phyloP scores from a whole-genome alignment of 1,284 basidiomycete species.

The Neonothopanus nambi region DNA sequence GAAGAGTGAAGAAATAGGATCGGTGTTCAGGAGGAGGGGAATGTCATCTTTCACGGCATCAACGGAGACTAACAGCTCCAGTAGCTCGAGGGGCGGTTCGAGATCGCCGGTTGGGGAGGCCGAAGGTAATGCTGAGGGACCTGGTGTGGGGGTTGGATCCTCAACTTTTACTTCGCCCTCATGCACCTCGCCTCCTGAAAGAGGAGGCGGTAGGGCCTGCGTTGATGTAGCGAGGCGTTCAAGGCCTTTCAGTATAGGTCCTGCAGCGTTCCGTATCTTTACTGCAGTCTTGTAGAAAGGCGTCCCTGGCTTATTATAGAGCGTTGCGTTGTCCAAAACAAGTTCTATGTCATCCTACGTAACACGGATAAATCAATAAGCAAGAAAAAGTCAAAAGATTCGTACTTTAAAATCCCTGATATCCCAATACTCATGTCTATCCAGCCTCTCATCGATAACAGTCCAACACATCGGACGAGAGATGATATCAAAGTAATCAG shows the following conservation, averaged over 20 bases:
- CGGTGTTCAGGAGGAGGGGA: conserved; percentile 52
- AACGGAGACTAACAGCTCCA: conserved; percentile 55
- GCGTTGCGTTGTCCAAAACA: conserved; percentile 83
- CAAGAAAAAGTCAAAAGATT: conserved; percentile 6
- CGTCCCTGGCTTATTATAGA: conserved; percentile 83
- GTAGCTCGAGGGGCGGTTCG: conserved; percentile 61
- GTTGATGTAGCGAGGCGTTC: conserved; percentile 31
- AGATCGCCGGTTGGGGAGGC: conserved; percentile 56
- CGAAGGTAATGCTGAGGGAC: neutral
- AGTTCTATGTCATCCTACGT: conserved; percentile 78
- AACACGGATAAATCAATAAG: neutral
- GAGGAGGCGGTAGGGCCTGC: too few species aligned
- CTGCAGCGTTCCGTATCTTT: conserved; percentile 62
- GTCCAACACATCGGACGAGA: conserved; percentile 90
- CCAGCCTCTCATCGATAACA: conserved; percentile 78
- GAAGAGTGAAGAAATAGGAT: conserved; percentile 70
- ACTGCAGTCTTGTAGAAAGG: conserved; percentile 74
- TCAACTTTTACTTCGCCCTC: neutral
- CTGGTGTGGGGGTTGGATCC: neutral
- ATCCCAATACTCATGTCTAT: conserved; percentile 78
- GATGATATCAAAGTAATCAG: conserved; percentile 92
- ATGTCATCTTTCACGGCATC: conserved; percentile 52
- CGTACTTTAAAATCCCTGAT: conserved; percentile 75
- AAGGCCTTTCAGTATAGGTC: conserved; percentile 63
- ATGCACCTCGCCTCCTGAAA: neutral